Percentiles rank a stretch among this genome's conserved stretches.
Conservation (phyloP, 768 basidiomycete genomes). For the Crucibulum laeve region DNA sequence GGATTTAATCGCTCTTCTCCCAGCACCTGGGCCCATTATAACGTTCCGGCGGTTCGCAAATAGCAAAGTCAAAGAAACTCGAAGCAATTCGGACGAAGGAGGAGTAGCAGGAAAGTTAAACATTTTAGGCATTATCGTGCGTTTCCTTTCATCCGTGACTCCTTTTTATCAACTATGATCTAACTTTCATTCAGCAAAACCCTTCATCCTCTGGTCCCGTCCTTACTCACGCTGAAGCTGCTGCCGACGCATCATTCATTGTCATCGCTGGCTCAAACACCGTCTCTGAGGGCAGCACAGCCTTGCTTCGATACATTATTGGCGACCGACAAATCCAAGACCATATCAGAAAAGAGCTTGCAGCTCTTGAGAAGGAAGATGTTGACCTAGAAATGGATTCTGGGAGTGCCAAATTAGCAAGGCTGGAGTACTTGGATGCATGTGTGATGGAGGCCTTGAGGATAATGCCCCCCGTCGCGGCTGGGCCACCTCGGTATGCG, state of each 20-base stretch:
- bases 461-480: neutral
- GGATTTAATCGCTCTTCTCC: slow-evolving; percentile 11
- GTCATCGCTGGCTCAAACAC: slow-evolving; percentile 18
- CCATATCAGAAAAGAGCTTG: slow-evolving; percentile 11
- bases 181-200: slow-evolving; percentile 12
- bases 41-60: slow-evolving; percentile 10
- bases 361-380: slow-evolving; percentile 5
- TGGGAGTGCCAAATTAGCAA: neutral
- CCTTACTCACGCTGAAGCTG: slow-evolving; percentile 10
- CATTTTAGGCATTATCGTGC: slow-evolving; percentile 18
- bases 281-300: slow-evolving; percentile 10
- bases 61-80: slow-evolving; percentile 6
- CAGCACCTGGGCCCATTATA: slow-evolving; percentile 14
- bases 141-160: neutral
- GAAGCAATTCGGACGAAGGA: slow-evolving; percentile 9
- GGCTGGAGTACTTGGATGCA: slow-evolving; percentile 1
- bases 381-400: slow-evolving; percentile 4
- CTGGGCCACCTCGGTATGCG: no score
- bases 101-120: slow-evolving; percentile 5
- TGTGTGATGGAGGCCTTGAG: slow-evolving; percentile 1
- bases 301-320: slow-evolving; percentile 11
- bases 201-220: neutral
- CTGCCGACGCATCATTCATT: slow-evolving; percentile 16
- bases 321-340: slow-evolving; percentile 4
- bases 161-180: neutral